phyloP scores from a whole-genome alignment of 2,329 filamentous ascomycete species.

The Magnaporthiopsis incrustans region DNA sequence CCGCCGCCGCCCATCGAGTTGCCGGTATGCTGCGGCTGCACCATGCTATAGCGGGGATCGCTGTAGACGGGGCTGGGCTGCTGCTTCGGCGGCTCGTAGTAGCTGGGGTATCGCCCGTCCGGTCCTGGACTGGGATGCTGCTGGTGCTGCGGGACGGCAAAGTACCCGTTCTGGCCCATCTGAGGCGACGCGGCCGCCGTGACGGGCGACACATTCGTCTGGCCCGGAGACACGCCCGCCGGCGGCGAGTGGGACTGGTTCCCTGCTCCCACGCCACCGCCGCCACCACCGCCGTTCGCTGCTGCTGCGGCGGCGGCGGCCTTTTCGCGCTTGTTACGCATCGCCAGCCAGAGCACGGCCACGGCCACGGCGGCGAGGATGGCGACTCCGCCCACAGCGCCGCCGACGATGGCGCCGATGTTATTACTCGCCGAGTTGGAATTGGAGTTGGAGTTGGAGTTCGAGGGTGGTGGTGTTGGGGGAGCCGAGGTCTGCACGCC shows the following conservation, averaged over 20 bases:
- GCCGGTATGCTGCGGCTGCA: constrained; percentile 1
- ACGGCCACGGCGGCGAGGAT: constrained; percentile 1
- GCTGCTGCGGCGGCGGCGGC: not conserved
- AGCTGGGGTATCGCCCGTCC: constrained; percentile 5
- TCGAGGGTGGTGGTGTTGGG: not conserved
- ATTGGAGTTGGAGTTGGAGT: not conserved
- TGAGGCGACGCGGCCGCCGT: not conserved
- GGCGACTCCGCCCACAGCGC: not conserved
- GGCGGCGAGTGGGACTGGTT: not conserved
- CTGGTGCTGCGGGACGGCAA: not conserved
- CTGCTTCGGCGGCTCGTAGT: constrained; percentile 15
- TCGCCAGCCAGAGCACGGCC: not conserved
- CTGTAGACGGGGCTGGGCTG: constrained; percentile 27
- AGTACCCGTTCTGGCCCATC: constrained; percentile 1
- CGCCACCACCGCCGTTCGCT: not conserved
- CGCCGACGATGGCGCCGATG: constrained; percentile 4
- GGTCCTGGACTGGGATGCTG: not conserved
- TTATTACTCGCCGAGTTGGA: not conserved
- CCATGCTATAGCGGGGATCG: not conserved
- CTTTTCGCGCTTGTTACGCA: constrained; percentile 3
- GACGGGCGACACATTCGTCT: not conserved
- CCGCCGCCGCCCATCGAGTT: not conserved
- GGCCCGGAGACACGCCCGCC: not conserved
- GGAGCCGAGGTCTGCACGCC: not conserved
- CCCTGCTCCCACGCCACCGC: not conserved